Conservation (phyloP, 2,329 filamentous ascomycete genomes). For the Stemphylium vesicarium region DNA sequence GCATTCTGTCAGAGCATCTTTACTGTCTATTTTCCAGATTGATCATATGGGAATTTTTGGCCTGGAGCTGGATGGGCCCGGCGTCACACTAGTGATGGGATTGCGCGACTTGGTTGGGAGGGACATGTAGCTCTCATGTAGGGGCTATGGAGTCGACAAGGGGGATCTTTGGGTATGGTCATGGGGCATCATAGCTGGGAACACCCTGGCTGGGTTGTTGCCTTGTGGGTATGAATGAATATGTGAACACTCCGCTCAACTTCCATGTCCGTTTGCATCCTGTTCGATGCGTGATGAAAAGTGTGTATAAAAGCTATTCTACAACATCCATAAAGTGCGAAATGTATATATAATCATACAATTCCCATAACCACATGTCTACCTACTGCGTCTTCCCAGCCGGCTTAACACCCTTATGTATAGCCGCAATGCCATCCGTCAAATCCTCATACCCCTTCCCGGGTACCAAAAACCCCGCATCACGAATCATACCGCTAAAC, state of each 20-base stretch:
- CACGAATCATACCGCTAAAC: slow-evolving; percentile 81
- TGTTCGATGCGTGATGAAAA: too few species aligned
- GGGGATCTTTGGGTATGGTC: background rate
- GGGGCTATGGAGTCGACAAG: background rate
- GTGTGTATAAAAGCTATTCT: background rate
- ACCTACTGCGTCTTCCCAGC: background rate
- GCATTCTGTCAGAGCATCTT: background rate
- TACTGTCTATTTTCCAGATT: slow-evolving; percentile 9
- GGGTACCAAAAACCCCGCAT: slow-evolving; percentile 84
- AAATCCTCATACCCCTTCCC: slow-evolving; percentile 80
- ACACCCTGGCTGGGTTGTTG: background rate
- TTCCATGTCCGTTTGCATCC: background rate
- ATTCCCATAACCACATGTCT: background rate
- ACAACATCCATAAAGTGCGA: background rate
- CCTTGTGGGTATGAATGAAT: slow-evolving; percentile 5
- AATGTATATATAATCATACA: background rate
- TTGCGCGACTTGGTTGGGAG: background rate
- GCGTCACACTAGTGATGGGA: slow-evolving; percentile 4
- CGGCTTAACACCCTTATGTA: slow-evolving; percentile 95
- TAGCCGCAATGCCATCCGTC: slow-evolving; percentile 89
- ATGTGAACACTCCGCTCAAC: slow-evolving; percentile 6
- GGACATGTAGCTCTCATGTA: slow-evolving; percentile 17
- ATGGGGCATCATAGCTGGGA: background rate
- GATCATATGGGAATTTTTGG: slow-evolving; percentile 6
- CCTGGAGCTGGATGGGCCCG: slow-evolving; percentile 12